phyloP scores from a whole-genome alignment of 768 basidiomycete species.

The Zangia roseola region DNA sequence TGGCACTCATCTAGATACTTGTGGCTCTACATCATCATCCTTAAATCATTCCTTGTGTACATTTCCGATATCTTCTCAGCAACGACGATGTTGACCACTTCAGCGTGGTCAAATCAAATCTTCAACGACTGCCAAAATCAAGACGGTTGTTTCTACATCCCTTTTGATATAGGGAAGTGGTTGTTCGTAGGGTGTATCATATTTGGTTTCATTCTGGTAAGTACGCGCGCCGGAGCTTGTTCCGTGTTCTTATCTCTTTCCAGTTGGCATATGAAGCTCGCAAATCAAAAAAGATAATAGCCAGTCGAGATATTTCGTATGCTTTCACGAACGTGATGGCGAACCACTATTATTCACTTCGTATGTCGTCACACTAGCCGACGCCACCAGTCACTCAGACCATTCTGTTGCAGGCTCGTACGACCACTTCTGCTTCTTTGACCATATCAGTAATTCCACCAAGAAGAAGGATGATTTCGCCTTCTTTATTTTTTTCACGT shows the following conservation, averaged over 20 bases:
- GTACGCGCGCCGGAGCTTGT: conserved; percentile 22
- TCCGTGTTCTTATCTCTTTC: conserved; percentile 7
- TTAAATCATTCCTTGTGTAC: conserved; percentile 97
- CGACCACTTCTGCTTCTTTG: conserved; percentile 97
- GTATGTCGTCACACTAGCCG: conserved; percentile 45
- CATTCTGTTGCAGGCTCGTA: conserved; percentile 66
- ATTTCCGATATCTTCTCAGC: conserved; percentile 97
- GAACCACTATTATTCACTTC: conserved; percentile 93
- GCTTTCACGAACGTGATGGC: conserved; percentile 98
- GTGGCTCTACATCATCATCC: conserved; percentile 88
- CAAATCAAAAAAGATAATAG: conserved; percentile 93
- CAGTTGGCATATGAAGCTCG: conserved; percentile 89
- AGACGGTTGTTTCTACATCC: conserved; percentile 77
- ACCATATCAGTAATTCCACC: conserved; percentile 92
- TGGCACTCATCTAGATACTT: conserved; percentile 62
- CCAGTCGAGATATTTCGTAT: conserved; percentile 94
- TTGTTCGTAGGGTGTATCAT: conserved; percentile 98
- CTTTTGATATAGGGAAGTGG: conserved; percentile 91
- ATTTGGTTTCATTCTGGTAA: conserved; percentile 91
- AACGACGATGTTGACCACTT: conserved; percentile 91
- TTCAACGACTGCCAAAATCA: conserved; percentile 67
- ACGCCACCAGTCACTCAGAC: not conserved
- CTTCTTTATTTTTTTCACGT: conserved; percentile 98
- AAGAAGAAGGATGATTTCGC: conserved; percentile 97
- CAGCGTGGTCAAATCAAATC: conserved; percentile 89